Percentiles rank a stretch among this genome's conserved stretches.
Evolutionary conservation across 164 flowering plant species (phyloP).

Genomic region (Stephania japonica): DNA sequence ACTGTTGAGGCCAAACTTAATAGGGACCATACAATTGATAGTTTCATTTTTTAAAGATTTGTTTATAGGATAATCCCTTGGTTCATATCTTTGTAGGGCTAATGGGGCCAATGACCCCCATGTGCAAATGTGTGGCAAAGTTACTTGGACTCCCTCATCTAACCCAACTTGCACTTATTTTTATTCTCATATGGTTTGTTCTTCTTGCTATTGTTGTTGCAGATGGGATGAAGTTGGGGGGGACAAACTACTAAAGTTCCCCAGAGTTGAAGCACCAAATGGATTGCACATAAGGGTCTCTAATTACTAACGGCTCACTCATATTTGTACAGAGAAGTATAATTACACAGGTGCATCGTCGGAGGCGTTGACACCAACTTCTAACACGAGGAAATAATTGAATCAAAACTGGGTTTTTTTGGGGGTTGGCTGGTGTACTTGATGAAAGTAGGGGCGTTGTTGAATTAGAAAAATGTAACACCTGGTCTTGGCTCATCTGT

Average conservation of each 20-base stretch:
- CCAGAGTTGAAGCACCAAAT: slow-evolving; percentile 65
- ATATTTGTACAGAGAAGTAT: not conserved
- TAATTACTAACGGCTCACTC: slow-evolving; percentile 13
- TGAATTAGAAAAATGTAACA: not conserved
- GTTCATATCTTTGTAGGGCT: not conserved
- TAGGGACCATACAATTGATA: not conserved
- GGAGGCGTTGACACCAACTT: not conserved
- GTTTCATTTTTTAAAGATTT: not conserved
- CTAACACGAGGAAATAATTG: not conserved
- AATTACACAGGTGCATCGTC: not conserved
- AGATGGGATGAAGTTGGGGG: slow-evolving; percentile 61
- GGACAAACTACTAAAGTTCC: slow-evolving; percentile 41
- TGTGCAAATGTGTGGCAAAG: slow-evolving; percentile 1
- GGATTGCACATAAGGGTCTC: slow-evolving; percentile 43
- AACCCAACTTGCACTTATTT: not conserved
- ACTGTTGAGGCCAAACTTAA: not conserved
- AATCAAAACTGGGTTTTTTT: not conserved
- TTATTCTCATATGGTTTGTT: not conserved
- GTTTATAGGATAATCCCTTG: not conserved
- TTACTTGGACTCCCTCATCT: not conserved
- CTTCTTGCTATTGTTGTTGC: slow-evolving; percentile 16
- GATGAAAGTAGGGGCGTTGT: not conserved
- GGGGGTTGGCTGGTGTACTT: not conserved
- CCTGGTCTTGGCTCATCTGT: not conserved
- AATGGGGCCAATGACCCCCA: not conserved